phyloP scores from a whole-genome alignment of 2,329 filamentous ascomycete species.

The Diplocarpon mali region DNA sequence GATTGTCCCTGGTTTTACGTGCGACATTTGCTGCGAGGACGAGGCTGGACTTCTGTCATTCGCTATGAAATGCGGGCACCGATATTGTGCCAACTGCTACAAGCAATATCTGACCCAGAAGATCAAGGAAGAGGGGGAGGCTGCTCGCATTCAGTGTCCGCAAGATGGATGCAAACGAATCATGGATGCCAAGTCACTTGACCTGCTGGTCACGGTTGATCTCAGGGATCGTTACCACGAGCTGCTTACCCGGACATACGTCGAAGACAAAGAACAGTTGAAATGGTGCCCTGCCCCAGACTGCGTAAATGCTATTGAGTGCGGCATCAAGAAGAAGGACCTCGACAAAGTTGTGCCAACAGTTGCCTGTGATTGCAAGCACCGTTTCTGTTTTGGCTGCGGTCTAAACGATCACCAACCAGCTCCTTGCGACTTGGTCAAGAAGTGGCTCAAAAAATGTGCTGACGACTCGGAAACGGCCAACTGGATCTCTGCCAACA shows the following conservation, averaged over 20 bases:
- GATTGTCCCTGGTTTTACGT: constrained; percentile 65
- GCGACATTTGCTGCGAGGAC: constrained; percentile 95
- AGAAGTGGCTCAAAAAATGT: constrained; percentile 95
- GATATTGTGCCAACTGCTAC: constrained; percentile 90
- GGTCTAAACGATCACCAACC: constrained; percentile 84
- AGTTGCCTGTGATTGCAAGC: constrained; percentile 73
- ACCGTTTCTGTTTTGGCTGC: constrained; percentile 93
- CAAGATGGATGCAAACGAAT: constrained; percentile 79
- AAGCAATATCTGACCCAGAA: constrained; percentile 84
- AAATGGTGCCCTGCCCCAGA: constrained; percentile 99
- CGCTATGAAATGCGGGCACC: constrained; percentile 88
- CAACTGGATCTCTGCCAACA: constrained; percentile 99
- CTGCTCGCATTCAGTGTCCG: constrained; percentile 87
- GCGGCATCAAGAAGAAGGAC: constrained; percentile 77
- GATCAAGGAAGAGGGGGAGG: constrained; percentile 90
- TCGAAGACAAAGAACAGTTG: constrained; percentile 89
- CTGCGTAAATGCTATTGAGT: constrained; percentile 87
- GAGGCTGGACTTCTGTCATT: constrained; percentile 67
- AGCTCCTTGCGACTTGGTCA: constrained; percentile 81
- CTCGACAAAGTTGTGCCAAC: constrained; percentile 78
- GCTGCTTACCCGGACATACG: constrained; percentile 84
- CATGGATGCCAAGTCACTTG: constrained; percentile 79
- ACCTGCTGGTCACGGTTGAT: constrained; percentile 56
- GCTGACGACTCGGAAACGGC: constrained; percentile 97
- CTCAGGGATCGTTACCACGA: constrained; percentile 61